A percentile compares a stretch with the other conserved stretches of the same genome.
Evolutionary conservation across 2,329 filamentous ascomycete genomes (phyloP).

Genomic region (Sporothrix brasiliensis): DNA sequence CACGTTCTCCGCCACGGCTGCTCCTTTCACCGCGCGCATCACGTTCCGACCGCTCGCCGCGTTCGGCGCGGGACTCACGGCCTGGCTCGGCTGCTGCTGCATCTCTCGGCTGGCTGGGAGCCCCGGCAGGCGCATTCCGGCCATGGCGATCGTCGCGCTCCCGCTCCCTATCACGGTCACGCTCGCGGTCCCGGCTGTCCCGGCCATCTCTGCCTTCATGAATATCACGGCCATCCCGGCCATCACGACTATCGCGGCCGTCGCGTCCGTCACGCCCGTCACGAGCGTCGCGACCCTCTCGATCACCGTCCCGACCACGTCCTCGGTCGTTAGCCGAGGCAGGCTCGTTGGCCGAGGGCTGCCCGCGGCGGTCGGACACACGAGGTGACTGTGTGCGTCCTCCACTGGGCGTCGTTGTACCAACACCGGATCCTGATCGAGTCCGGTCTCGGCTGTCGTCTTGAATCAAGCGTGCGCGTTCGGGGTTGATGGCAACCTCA

Average conservation of each 20-base stretch:
- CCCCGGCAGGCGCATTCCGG: slow-evolving; percentile 40
- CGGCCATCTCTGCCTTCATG: slow-evolving; percentile 41
- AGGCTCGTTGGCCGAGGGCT: slow-evolving; percentile 36
- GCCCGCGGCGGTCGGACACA: slow-evolving; percentile 45
- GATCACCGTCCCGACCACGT: slow-evolving; percentile 8
- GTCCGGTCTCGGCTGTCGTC: slow-evolving; percentile 52
- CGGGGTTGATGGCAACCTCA: slow-evolving; percentile 59
- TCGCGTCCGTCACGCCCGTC: slow-evolving; percentile 1
- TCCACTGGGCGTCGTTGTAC: background rate
- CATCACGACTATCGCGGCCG: slow-evolving; percentile 44
- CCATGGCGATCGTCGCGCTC: slow-evolving; percentile 51
- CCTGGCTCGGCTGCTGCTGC: background rate
- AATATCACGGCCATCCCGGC: slow-evolving; percentile 50
- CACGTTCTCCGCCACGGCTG: background rate
- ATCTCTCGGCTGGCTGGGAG: background rate
- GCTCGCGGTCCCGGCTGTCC: slow-evolving; percentile 12
- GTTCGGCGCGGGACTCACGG: background rate
- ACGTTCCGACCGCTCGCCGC: background rate
- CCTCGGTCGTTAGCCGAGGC: slow-evolving; percentile 34
- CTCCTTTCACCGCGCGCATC: background rate
- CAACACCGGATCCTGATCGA: slow-evolving; percentile 39
- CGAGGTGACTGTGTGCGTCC: slow-evolving; percentile 55
- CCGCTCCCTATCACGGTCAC: slow-evolving; percentile 39
- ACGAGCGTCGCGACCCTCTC: slow-evolving; percentile 41
- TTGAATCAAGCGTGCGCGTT: slow-evolving; percentile 55